Base-by-base conservation (phyloP, 2,329 filamentous ascomycete species). In the Plectosphaerella sp. region DNA sequence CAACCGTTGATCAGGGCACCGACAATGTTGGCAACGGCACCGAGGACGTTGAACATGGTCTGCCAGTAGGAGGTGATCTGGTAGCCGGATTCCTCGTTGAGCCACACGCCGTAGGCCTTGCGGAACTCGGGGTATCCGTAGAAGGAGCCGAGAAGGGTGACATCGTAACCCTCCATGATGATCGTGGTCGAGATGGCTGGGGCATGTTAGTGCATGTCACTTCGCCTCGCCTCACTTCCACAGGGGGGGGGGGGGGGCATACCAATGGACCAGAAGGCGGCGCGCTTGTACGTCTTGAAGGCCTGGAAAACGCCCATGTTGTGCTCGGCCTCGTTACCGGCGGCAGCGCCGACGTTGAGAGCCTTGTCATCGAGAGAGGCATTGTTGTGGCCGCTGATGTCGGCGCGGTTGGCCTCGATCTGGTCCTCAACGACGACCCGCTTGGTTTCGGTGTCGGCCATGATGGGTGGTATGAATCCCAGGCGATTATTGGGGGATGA, bases 41-140 rank as follows among this genome's bases (percentile, higher is more conserved):
- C 64, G 42, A 67, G 61, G 47, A 62, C 64, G 57, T 69, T 70
- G 45, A 83, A 67, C 3, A 67, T 72, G 18, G 76, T 71, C 61
- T 82, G 79, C 79, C 79, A 82, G 4, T 69, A 59, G 2, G 76
- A 71, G 4, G 71, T 71, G 57, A 83, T 70, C 58, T 79, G 71
- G 46, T 75, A 75, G 9, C 66, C 67, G 18, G 64, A 63, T 33
- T 73, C 59, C 0, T 62, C 54, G 39, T 66, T 55, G 14, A 65
- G 58, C 20, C 48, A 71, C 4, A 59, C 61, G 43, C 75, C 75
- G 52, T 75, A 79, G 57, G 64, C 73, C 52, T 59, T 58, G 9
- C 62, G 65, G 59, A 69, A 76, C 52, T 52, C 57, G 1, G 62
- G 71, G 61, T 75, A 76, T 5, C 66, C 75, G 55, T 69, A 75